A percentile compares a stretch with the other conserved stretches of the same genome.
Conservation (phyloP, 257 asterid genomes). For the Fraxinus quadrangulata region DNA sequence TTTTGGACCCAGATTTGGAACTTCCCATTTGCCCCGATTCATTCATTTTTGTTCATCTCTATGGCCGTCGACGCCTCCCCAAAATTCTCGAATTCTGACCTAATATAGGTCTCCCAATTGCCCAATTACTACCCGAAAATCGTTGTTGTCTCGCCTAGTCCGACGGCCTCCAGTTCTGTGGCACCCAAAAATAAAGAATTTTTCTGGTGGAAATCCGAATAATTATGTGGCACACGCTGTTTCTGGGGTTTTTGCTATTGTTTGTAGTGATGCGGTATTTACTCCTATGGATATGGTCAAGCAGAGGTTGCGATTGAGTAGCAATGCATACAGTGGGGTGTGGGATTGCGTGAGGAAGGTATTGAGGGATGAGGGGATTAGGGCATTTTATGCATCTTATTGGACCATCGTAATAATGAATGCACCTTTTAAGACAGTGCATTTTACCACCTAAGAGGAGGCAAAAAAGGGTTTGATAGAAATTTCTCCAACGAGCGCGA, state of each 20-base stretch:
- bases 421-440: constrained; percentile 92
- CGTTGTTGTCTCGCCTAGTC: constrained; percentile 41
- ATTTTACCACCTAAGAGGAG: constrained; percentile 87
- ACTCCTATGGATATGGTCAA: constrained; percentile 98
- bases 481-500: constrained; percentile 56
- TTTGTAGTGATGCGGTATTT: constrained; percentile 82
- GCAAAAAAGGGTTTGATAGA: constrained; percentile 66
- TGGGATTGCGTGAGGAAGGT: constrained; percentile 75
- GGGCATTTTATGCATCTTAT: constrained; percentile 80
- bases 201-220: constrained; percentile 68
- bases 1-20: constrained; percentile 33
- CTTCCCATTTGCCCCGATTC: background rate
- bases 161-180: constrained; percentile 75
- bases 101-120: constrained; percentile 51
- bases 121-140: constrained; percentile 46
- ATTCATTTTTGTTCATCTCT: background rate
- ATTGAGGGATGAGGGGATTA: constrained; percentile 71
- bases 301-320: constrained; percentile 85
- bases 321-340: constrained; percentile 76
- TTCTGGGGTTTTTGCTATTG: constrained; percentile 83
- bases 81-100: constrained; percentile 64
- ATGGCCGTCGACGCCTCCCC: constrained; percentile 82
- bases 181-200: constrained; percentile 41
- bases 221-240: constrained; percentile 69
- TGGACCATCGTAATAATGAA: constrained; percentile 89